Evolutionary conservation across 2,329 filamentous ascomycete species (phyloP), one percentile per base, ranked within the genome.

Genomic region (Akanthomyces uredinophilus): DNA sequence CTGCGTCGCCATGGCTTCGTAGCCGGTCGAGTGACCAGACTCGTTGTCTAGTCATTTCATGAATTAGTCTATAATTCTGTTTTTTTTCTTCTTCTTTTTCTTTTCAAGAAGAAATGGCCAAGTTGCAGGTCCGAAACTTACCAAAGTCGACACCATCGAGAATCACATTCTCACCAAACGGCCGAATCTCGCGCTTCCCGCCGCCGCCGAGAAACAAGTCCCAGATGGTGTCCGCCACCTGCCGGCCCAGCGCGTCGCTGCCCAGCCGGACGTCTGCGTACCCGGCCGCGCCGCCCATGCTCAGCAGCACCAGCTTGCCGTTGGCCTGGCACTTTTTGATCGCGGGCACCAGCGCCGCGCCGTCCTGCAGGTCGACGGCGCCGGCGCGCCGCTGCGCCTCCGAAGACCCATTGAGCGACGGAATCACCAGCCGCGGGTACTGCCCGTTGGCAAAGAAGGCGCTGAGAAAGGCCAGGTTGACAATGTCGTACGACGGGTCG

Each of bases 71-170:
- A 37, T 24, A 24, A 35, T 10, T 37, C 11, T 37, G 5, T 39
- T 16, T 39, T 14, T 14, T 39, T 39, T 39, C 2, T 35, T 35
- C 2, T 4, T 35, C 8, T 3, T 5, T 5, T 5, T 10, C 4
- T 39, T 39, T 35, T 35, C 4, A 35, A 35, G 32, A 35, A 35
- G 6, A 35, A 35, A 35, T 32, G 8, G 29, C 5, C 29, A 35
- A 16, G 1, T 37, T 39, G 37, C 4, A 14, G 35, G 4, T 37
- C 8, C 11, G 5, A 39, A 11, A 22, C 50, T 0, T 50, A 65
- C 66, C 66, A 65, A 91, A 83, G 72, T 92, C 88, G 71, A 91
- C 90, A 2, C 89, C 89, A 70, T 92, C 87, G 44, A 92, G 74
- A 14, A 83, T 77, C 8, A 85, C 83, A n/a, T 75, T 72, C n/a